Conservation (phyloP, 2,329 filamentous ascomycete species). For the Ascomycota sp. region DNA sequence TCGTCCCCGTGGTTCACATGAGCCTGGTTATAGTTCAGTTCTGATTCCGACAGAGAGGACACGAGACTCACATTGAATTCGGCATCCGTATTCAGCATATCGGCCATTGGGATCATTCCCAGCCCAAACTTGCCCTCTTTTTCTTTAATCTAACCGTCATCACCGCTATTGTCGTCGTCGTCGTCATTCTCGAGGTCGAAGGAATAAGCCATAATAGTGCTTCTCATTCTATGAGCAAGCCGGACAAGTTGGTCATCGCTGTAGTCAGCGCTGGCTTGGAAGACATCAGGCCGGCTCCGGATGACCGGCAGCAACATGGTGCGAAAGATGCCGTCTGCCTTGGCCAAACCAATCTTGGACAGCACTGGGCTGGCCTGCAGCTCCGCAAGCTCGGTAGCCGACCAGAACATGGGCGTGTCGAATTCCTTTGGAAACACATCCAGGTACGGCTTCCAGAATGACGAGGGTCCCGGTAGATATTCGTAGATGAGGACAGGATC, state of each 20-base stretch:
- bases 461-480: conserved; percentile 33
- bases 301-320: conserved; percentile 29
- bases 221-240: conserved; percentile 62
- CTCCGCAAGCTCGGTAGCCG: conserved; percentile 42
- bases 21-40: conserved; percentile 13
- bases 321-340: conserved; percentile 50
- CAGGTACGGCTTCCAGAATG: conserved; percentile 62
- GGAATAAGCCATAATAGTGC: conserved; percentile 79
- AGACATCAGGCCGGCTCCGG: conserved; percentile 21
- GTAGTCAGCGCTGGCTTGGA: conserved; percentile 14
- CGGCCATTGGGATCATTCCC: conserved; percentile 80
- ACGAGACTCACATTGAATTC: conserved; percentile 44
- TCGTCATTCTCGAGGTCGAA: conserved; percentile 54
- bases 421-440: conserved; percentile 51
- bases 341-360: conserved; percentile 52
- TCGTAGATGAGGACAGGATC: conserved; percentile 72
- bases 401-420: conserved; percentile 85
- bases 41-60: background rate
- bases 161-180: conserved; percentile 35
- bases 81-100: conserved; percentile 76
- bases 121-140: conserved; percentile 38
- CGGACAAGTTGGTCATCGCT: conserved; percentile 24
- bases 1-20: conserved; percentile 33
- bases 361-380: conserved; percentile 62
- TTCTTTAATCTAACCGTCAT: conserved; percentile 47